Evolutionary conservation across 495 filamentous ascomycete genomes (phyloP).

Genomic region (Penicillium chermesinum): DNA sequence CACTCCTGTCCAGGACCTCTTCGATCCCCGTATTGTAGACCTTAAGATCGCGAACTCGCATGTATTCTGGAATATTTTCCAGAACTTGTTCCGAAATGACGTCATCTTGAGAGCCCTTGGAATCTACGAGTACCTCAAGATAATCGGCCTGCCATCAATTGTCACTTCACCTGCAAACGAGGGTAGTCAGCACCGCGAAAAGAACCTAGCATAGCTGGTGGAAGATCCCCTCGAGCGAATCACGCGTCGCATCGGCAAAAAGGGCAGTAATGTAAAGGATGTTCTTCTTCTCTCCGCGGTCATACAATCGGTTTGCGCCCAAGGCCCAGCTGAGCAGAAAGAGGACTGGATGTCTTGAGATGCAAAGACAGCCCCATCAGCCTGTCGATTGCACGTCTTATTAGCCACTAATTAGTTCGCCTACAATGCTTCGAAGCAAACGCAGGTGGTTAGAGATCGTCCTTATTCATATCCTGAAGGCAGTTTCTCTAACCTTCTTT

Average conservation of each 20-base stretch:
- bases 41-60: slow-evolving; percentile 10
- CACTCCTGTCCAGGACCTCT: slow-evolving; percentile 22
- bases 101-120: slow-evolving; percentile 20
- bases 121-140: slow-evolving; percentile 22
- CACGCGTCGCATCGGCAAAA: slow-evolving; percentile 15
- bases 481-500: background rate
- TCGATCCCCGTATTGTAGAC: slow-evolving; percentile 20
- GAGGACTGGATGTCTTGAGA: slow-evolving; percentile 16
- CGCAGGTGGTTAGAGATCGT: slow-evolving; percentile 5
- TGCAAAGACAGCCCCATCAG: slow-evolving; percentile 17
- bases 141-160: background rate
- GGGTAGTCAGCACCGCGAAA: slow-evolving; percentile 10
- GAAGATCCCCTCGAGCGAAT: slow-evolving; percentile 23
- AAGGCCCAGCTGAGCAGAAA: slow-evolving; percentile 13
- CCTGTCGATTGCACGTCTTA: slow-evolving; percentile 20
- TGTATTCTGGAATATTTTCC: slow-evolving; percentile 23
- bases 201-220: slow-evolving; percentile 14
- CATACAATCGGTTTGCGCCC: slow-evolving; percentile 19
- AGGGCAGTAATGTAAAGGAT: slow-evolving; percentile 25
- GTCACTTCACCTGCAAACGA: background rate
- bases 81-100: slow-evolving; percentile 21
- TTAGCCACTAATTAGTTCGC: slow-evolving; percentile 2
- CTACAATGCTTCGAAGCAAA: slow-evolving; percentile 1
- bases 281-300: slow-evolving; percentile 22
- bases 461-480: background rate